These are phyloP conservation scores for Pinus taeda DNA, from an alignment of 75 land plant genomes.

Conservation along the genomic window DNA sequence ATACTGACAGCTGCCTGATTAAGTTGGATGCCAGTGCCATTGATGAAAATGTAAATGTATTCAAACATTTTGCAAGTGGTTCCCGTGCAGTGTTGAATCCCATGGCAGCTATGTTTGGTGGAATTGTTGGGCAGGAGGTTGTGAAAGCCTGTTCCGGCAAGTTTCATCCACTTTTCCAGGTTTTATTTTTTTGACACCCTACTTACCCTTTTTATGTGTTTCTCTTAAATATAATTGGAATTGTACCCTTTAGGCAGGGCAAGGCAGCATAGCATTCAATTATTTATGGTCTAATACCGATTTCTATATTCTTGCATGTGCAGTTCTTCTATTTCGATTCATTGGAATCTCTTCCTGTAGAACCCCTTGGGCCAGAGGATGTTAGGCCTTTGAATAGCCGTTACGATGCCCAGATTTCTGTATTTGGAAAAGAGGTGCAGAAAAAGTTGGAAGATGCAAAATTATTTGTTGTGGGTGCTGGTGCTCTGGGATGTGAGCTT, in stretches of 20 bases:
- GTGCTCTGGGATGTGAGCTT: constrained; percentile 94
- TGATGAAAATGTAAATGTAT: constrained; percentile 32
- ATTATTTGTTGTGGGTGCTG: constrained; percentile 86
- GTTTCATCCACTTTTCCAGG: constrained; percentile 90
- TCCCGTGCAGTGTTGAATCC: constrained; percentile 83
- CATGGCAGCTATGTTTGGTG: constrained; percentile 98
- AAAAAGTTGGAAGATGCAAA: constrained; percentile 72
- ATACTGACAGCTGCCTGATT: constrained; percentile 24
- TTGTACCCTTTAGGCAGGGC: no score
- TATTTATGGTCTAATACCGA: no score
- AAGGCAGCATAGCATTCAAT: no score
- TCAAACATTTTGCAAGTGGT: constrained; percentile 72
- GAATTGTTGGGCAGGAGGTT: constrained; percentile 89
- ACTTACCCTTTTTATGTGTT: no score
- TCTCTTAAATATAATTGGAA: no score
- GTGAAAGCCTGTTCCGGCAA: constrained; percentile 91
- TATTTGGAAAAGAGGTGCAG: constrained; percentile 78
- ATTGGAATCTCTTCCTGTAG: constrained; percentile 80
- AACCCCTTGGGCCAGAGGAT: constrained; percentile 54
- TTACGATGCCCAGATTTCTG: constrained; percentile 90
- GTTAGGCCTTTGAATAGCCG: constrained; percentile 51
- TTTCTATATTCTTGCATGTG: no score
- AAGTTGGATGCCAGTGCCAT: constrained; percentile 39
- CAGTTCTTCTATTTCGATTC: constrained; percentile 68
- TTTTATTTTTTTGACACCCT: neutral